Base-by-base conservation (phyloP, 805 yeast genomes). In the Candida koratica region DNA sequence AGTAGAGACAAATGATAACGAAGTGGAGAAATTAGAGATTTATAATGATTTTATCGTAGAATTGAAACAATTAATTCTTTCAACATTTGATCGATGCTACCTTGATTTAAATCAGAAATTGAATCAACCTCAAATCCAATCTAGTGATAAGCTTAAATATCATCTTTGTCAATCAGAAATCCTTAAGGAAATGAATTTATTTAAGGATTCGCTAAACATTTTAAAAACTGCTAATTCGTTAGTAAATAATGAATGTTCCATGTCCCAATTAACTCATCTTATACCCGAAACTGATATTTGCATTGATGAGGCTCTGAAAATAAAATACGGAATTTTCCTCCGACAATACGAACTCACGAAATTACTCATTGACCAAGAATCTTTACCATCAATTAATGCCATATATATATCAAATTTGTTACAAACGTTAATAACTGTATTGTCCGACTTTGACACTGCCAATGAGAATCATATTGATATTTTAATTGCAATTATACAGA, bases 11-110 rank as follows among this genome's bases (percentile, higher is more conserved):
- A 44, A 47, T 1, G 51, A 57, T 1, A 52, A 54, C 5, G 47
- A 52, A 2, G 47, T 61, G 2, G 75, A 69, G 19, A 67, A 60
- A 41, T 43, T 51, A n/a, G 84, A 77, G 38, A 48, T 61, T 12
- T 82, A 82, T 77, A 66, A 61, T 20, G 60, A 60, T 0, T 48
- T 81, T 13, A 48, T 67, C 10, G 38, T 17, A n/a, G 11, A n/a
- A 11, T 27, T 44, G 8, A 44, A 44, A 31, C 39, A 36, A 5
- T 30, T 39, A 9, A 33, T 44, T 4, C 15, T 44, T n/a, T 17
- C 17, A 17, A 26, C 44, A 7, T 28, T 48, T 61, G 5, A 59
- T 60, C 16, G 45, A 81, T 17, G 82, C 76, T 48, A 56, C 58
- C 4, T 70, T 74, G 5, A 50, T 81, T 1, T 44, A 17, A 25